Evolutionary conservation across 1,284 basidiomycete species (phyloP), one percentile per base, ranked within the genome.

Genomic region (Sanghuangporus sanghuang): DNA sequence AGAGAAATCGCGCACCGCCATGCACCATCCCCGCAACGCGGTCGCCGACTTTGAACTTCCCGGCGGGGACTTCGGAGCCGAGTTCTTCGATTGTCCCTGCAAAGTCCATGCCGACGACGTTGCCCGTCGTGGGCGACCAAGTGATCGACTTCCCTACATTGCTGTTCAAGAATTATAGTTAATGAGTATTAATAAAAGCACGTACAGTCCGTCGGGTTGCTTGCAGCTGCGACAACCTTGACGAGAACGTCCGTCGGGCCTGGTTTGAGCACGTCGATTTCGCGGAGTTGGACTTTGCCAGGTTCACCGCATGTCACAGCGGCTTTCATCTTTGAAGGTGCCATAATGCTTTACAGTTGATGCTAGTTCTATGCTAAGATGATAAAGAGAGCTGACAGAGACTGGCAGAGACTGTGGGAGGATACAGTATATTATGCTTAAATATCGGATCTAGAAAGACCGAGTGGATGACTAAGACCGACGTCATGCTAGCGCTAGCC

Each of bases 1-100:
- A 32, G 21, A 42, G 21, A 55, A 8, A 40, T 14, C 16, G 39
- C 56, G 21, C 64, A 42, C 75, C 75, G 38, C 80, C 80, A 66
- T 79, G 77, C 6, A 81, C 77, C 59, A 76, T 74, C 9, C 78
- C 79, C 3, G 77, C 78, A 12, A 82, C 78, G 11, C 77, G 74
- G 64, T 79, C 76, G 6, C 81, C 82, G 21, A 76, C 70, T 32
- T 74, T 70, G 63, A 78, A 55, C 27, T 42, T 46, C 21, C 65
- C 65, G 59, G 71, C 66, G 1, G 67, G 44, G 18, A 76, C 72
- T 3, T 69, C 72, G 2, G 67, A 54, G 11, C 77, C 77, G 39
- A 79, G 63, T 42, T 71, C 69, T 40, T 75, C 76, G 63, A 83
- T 75, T 1, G 67, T 71, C 16, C 82, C 82, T 12, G 72, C 70